phyloP scores from a whole-genome alignment of 352 stramenopile species.

The Salisapilia sapeloensis region DNA sequence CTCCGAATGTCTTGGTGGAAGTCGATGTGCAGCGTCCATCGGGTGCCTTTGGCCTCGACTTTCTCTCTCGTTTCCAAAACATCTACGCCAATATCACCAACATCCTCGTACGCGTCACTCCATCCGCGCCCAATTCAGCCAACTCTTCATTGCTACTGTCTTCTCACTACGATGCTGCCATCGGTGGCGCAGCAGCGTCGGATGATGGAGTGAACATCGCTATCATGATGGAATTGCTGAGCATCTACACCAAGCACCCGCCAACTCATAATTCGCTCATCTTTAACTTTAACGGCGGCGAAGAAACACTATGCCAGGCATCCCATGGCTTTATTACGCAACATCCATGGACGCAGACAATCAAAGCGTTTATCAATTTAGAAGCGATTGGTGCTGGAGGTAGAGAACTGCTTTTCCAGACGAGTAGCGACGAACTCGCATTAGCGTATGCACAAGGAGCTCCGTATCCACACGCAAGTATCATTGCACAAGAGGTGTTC shows the following conservation, averaged over 20 bases:
- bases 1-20: constrained; percentile 18
- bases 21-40: constrained; percentile 49
- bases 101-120: constrained; percentile 46
- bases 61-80: constrained; percentile 68
- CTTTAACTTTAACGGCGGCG: constrained; percentile 71
- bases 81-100: constrained; percentile 78
- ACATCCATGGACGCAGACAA: constrained; percentile 48
- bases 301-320: constrained; percentile 67
- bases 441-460: constrained; percentile 52
- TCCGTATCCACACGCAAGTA: constrained; percentile 55
- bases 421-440: constrained; percentile 51
- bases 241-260: constrained; percentile 18
- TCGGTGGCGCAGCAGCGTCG: constrained; percentile 44
- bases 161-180: constrained; percentile 63
- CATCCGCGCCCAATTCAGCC: constrained; percentile 9
- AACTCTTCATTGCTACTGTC: constrained; percentile 54
- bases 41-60: constrained; percentile 57
- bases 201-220: constrained; percentile 69
- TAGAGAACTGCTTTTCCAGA: constrained; percentile 63
- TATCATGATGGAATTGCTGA: constrained; percentile 62
- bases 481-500: constrained; percentile 64
- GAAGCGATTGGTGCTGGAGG: constrained; percentile 52
- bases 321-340: constrained; percentile 70
- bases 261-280: constrained; percentile 30
- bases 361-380: constrained; percentile 66